Conservation (phyloP, 768 basidiomycete genomes). For the Kwoniella mangroviensis region DNA sequence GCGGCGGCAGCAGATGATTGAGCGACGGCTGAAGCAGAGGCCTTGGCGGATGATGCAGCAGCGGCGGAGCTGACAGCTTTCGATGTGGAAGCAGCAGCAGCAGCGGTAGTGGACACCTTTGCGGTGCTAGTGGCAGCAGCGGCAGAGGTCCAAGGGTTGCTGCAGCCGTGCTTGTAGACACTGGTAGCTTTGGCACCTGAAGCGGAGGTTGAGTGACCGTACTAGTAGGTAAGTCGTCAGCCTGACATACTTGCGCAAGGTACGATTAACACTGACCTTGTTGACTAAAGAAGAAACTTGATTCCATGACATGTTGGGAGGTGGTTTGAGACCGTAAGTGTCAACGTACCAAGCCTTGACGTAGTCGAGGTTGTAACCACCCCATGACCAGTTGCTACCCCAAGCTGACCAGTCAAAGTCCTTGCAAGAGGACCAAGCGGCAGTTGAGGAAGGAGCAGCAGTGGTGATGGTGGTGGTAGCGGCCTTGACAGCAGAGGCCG, state of each 20-base stretch:
- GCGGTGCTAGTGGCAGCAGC: slow-evolving; percentile 16
- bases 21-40: not conserved
- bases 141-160: slow-evolving; percentile 29
- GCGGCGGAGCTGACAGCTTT: slow-evolving; percentile 13
- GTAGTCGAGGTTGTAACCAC: slow-evolving; percentile 26
- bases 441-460: slow-evolving; percentile 16
- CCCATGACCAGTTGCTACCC: slow-evolving; percentile 27
- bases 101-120: slow-evolving; percentile 1
- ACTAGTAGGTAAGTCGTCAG: not conserved
- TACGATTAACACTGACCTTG: not conserved
- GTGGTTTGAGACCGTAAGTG: slow-evolving; percentile 26
- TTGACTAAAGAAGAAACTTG: slow-evolving; percentile 31
- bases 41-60: slow-evolving; percentile 5
- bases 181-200: slow-evolving; percentile 19
- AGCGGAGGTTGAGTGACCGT: slow-evolving; percentile 17
- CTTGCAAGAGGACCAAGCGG: slow-evolving; percentile 28
- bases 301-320: slow-evolving; percentile 27
- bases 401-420: slow-evolving; percentile 30
- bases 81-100: slow-evolving; percentile 20
- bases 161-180: slow-evolving; percentile 24
- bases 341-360: slow-evolving; percentile 33
- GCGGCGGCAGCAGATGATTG: not conserved
- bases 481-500: slow-evolving; percentile 1
- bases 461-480: slow-evolving; percentile 11
- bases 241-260: not conserved